Evolutionary conservation across 306 rosid genomes (phyloP).

Genomic region (Malus fusca): DNA sequence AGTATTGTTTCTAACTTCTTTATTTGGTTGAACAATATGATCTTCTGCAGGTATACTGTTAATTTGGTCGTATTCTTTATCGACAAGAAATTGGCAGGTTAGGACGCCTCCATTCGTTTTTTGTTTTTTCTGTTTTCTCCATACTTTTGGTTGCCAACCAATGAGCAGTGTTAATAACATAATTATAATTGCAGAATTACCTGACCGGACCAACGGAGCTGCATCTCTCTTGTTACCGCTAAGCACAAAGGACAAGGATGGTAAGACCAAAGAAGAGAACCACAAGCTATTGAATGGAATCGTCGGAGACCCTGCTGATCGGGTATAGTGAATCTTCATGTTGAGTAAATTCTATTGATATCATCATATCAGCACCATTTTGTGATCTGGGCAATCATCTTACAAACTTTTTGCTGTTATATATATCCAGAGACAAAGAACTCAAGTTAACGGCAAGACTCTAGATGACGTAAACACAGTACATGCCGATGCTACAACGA

Average conservation of each 20-base stretch:
- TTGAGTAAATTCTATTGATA: not conserved
- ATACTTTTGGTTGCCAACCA: not conserved
- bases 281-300: conserved; percentile 90
- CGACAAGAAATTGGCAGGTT: conserved; percentile 85
- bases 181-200: conserved; percentile 54
- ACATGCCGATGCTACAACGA: conserved; percentile 61
- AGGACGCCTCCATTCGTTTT: not conserved
- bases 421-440: conserved; percentile 76
- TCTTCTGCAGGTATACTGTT: conserved; percentile 79
- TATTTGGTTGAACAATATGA: conserved; percentile 11
- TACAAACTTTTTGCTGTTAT: conserved; percentile 9
- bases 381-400: not conserved
- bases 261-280: conserved; percentile 74
- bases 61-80: conserved; percentile 85
- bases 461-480: conserved; percentile 64
- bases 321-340: conserved; percentile 44
- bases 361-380: too few species aligned
- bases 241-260: conserved; percentile 66
- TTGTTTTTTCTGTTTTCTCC: not conserved
- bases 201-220: conserved; percentile 67
- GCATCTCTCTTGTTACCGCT: conserved; percentile 57
- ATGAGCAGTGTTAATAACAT: conserved; percentile 21
- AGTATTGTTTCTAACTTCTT: not conserved
- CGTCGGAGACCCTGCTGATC: conserved; percentile 70
- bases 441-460: conserved; percentile 85